A percentile compares a stretch with the other conserved stretches of the same genome.
Evolutionary conservation across 2,329 filamentous ascomycete species (phyloP).

Genomic region (Trichoderma brevicompactum): DNA sequence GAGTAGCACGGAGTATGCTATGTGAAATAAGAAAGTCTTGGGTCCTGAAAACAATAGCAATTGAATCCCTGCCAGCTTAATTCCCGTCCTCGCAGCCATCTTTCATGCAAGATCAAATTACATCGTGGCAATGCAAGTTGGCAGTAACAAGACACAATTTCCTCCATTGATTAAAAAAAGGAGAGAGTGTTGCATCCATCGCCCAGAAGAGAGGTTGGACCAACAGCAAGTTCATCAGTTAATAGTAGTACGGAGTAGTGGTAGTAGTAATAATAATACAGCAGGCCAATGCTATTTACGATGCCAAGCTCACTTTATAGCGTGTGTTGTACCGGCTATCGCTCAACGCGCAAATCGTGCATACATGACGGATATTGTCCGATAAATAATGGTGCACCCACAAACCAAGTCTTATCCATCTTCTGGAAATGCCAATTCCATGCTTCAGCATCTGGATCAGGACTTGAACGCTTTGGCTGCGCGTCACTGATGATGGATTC

Average conservation of each 20-base stretch:
- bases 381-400: neutral
- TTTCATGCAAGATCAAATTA: constrained; percentile 12
- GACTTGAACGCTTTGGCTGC: neutral
- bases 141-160: neutral
- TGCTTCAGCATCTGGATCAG: neutral
- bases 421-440: neutral
- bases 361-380: neutral
- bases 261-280: too few species aligned
- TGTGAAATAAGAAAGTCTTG: neutral
- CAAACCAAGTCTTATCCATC: neutral
- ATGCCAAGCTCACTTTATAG: neutral
- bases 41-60: neutral
- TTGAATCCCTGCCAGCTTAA: neutral
- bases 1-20: neutral
- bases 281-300: too few species aligned
- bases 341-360: neutral
- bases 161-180: too few species aligned
- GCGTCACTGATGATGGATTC: neutral
- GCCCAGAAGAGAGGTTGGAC: neutral
- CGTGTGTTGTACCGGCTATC: neutral
- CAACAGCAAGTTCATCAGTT: too few species aligned
- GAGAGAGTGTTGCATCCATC: neutral
- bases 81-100: neutral
- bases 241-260: too few species aligned
- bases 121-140: neutral